These are phyloP conservation scores for Ceratocystis lukuohia DNA, from an alignment of 2,329 filamentous ascomycete genomes.

Conservation along the genomic window DNA sequence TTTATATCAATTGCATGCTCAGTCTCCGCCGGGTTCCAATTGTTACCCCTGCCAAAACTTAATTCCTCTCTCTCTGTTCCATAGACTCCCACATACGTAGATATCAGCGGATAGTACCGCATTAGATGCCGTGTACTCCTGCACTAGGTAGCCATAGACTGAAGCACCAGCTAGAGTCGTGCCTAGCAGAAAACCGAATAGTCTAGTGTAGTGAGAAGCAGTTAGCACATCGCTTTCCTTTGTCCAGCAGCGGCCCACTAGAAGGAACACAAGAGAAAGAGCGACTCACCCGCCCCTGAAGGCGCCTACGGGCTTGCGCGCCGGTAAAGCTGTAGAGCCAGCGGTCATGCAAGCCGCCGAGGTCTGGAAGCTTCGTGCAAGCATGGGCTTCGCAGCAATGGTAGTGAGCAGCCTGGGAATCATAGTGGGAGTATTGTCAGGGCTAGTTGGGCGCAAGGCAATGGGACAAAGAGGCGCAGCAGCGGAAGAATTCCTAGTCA, in stretches of 20 bases:
- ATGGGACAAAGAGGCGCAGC: neutral
- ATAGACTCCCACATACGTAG: constrained; percentile 10
- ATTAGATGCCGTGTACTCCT: constrained; percentile 89
- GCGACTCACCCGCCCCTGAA: constrained; percentile 46
- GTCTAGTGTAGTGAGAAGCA: constrained; percentile 34
- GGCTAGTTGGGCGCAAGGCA: too few relatives aligned
- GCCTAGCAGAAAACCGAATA: constrained; percentile 86
- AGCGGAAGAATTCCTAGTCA: neutral
- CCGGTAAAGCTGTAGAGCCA: constrained; percentile 36
- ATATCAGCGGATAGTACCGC: constrained; percentile 48
- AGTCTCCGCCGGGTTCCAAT: neutral
- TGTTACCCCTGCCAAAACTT: neutral
- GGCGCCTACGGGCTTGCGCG: constrained; percentile 45
- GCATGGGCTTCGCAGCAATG: constrained; percentile 22
- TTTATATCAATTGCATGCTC: neutral
- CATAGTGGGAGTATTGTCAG: constrained; percentile 13
- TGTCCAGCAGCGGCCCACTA: too few relatives aligned
- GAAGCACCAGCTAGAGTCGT: constrained; percentile 63
- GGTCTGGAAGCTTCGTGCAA: constrained; percentile 36
- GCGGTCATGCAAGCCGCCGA: constrained; percentile 35
- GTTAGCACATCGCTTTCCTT: constrained; percentile 11
- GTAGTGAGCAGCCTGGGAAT: constrained; percentile 21
- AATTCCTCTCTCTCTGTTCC: neutral
- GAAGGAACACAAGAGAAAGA: neutral
- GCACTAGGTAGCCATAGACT: constrained; percentile 83